phyloP scores from a whole-genome alignment of 2,329 filamentous ascomycete genomes.

The Cladosporium colombiae region DNA sequence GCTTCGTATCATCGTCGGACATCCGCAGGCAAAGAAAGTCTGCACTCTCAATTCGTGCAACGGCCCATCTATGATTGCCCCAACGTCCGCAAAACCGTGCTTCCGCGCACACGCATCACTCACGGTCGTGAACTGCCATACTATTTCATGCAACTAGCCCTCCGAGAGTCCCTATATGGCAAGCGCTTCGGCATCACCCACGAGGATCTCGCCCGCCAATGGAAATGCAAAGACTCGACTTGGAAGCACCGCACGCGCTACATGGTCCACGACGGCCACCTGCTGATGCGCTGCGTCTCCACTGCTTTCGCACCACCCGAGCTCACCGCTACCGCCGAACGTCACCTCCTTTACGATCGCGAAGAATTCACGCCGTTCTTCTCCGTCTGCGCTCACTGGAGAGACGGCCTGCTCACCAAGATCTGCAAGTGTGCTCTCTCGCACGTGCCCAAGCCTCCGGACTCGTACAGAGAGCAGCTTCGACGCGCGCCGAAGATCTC shows the following conservation, averaged over 20 bases:
- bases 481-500: slow-evolving; percentile 41
- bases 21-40: slow-evolving; percentile 53
- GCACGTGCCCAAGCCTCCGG: slow-evolving; percentile 55
- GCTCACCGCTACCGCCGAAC: slow-evolving; percentile 47
- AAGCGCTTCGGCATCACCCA: slow-evolving; percentile 50
- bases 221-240: slow-evolving; percentile 51
- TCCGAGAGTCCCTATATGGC: slow-evolving; percentile 52
- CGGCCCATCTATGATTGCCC: slow-evolving; percentile 61
- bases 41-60: slow-evolving; percentile 55
- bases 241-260: slow-evolving; percentile 61
- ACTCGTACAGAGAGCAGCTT: slow-evolving; percentile 46
- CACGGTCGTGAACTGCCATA: slow-evolving; percentile 59
- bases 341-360: slow-evolving; percentile 59
- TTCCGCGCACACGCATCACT: slow-evolving; percentile 56
- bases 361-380: slow-evolving; percentile 65
- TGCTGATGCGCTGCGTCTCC: slow-evolving; percentile 61
- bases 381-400: slow-evolving; percentile 63
- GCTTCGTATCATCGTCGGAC: slow-evolving; percentile 56
- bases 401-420: slow-evolving; percentile 60
- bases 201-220: slow-evolving; percentile 54
- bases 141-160: slow-evolving; percentile 59
- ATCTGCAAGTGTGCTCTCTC: slow-evolving; percentile 62
- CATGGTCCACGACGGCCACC: slow-evolving; percentile 52
- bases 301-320: slow-evolving; percentile 54
- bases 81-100: slow-evolving; percentile 51